phyloP scores from a whole-genome alignment of 2,329 filamentous ascomycete species.

The Ascochyta koolunga region DNA sequence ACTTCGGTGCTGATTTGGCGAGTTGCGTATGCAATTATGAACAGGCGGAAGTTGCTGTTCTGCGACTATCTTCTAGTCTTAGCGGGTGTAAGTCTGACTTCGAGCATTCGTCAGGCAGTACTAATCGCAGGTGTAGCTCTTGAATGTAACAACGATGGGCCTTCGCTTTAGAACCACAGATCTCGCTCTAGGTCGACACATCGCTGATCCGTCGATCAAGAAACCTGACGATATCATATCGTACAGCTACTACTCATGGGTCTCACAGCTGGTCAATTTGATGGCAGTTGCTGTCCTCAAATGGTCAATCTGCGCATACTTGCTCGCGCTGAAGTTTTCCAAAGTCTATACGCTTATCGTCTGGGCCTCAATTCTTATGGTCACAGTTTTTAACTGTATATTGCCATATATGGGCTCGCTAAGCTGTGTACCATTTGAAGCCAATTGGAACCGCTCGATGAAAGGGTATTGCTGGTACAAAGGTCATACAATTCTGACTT shows the following conservation, averaged over 20 bases:
- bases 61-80: constrained; percentile 33
- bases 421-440: constrained; percentile 32
- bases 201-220: constrained; percentile 29
- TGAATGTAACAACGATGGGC: constrained; percentile 24
- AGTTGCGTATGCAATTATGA: constrained; percentile 24
- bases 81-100: constrained; percentile 21
- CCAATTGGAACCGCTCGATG: constrained; percentile 33
- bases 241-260: constrained; percentile 32
- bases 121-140: constrained; percentile 11
- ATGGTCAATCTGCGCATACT: constrained; percentile 37
- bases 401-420: constrained; percentile 28
- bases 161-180: constrained; percentile 24
- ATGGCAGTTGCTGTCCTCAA: constrained; percentile 33
- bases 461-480: constrained; percentile 32
- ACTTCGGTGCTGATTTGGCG: constrained; percentile 29
- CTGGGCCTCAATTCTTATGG: constrained; percentile 32
- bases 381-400: constrained; percentile 31
- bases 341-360: constrained; percentile 27
- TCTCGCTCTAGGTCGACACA: constrained; percentile 30
- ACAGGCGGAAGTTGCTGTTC: constrained; percentile 28
- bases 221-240: constrained; percentile 21
- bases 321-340: constrained; percentile 33
- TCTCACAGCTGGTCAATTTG: constrained; percentile 33
- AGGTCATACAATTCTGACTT: constrained; percentile 18
- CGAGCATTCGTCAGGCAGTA: neutral